Conservation (phyloP, 2,329 filamentous ascomycete genomes). For the Colletotrichum chrysophilum region DNA sequence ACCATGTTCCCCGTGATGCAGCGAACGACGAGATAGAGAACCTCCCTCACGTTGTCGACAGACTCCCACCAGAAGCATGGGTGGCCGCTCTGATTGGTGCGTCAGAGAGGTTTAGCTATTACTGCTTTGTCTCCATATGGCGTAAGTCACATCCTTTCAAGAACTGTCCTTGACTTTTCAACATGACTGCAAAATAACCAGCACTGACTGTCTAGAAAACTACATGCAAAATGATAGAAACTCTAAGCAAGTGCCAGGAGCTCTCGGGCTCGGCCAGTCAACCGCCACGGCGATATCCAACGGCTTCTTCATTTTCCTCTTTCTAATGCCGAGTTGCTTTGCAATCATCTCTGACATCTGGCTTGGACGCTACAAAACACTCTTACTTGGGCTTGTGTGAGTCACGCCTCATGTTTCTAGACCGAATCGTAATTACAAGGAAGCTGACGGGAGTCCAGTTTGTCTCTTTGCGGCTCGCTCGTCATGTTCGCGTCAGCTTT, state of each 20-base stretch:
- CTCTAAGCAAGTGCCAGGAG: slow-evolving; percentile 45
- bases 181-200: fast-evolving
- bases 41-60: slow-evolving; percentile 21
- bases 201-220: slow-evolving; percentile 35
- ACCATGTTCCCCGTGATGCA: slow-evolving; percentile 2
- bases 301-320: slow-evolving; percentile 51
- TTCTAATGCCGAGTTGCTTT: slow-evolving; percentile 61
- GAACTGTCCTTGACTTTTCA: not conserved
- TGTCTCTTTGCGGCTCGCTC: slow-evolving; percentile 59
- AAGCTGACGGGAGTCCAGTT: slow-evolving; percentile 28
- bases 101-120: slow-evolving; percentile 25
- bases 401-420: slow-evolving; percentile 17
- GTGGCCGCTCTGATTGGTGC: slow-evolving; percentile 22
- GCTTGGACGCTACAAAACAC: slow-evolving; percentile 65
- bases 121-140: slow-evolving; percentile 23
- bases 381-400: slow-evolving; percentile 31
- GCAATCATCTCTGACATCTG: slow-evolving; percentile 66
- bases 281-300: slow-evolving; percentile 52
- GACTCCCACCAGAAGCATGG: slow-evolving; percentile 23
- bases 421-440: too few relatives aligned
- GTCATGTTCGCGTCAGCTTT: slow-evolving; percentile 61
- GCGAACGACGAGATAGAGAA: slow-evolving; percentile 23
- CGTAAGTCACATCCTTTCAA: not conserved
- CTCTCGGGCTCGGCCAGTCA: slow-evolving; percentile 53
- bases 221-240: slow-evolving; percentile 43